Percentiles rank a stretch among this genome's conserved stretches.
These are phyloP conservation scores for Orobanche coerulescens DNA, from an alignment of 257 asterid species.

Conservation along the genomic window DNA sequence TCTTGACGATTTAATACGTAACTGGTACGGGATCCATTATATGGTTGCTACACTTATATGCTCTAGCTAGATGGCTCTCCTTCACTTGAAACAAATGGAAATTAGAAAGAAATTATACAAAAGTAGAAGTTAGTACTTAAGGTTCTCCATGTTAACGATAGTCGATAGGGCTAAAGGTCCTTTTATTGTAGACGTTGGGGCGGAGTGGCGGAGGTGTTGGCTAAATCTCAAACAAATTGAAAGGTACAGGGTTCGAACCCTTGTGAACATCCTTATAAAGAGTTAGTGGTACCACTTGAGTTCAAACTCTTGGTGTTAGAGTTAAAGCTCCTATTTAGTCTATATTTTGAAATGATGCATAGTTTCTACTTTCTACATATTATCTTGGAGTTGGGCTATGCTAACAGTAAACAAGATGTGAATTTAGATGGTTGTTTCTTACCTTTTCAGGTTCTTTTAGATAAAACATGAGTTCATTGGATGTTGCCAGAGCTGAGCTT, in stretches of 20 bases:
- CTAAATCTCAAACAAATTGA: no score
- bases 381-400: not conserved
- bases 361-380: not conserved
- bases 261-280: no score
- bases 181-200: no score
- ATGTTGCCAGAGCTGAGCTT: slow-evolving; percentile 83
- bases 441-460: slow-evolving; percentile 34
- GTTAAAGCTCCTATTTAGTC: not conserved
- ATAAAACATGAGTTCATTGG: slow-evolving; percentile 63
- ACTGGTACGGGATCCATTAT: not conserved
- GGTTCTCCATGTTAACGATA: not conserved
- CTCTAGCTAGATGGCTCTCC: not conserved
- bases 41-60: not conserved
- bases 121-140: not conserved
- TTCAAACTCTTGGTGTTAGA: not conserved
- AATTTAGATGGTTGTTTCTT: not conserved
- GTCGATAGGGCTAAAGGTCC: not conserved
- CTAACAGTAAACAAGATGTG: not conserved
- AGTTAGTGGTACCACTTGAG: no score
- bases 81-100: not conserved
- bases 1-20: not conserved
- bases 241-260: no score
- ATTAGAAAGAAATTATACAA: not conserved
- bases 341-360: not conserved
- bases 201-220: no score